Evolutionary conservation across 2,329 filamentous ascomycete genomes (phyloP).

Genomic region (Boeremia exigua): DNA sequence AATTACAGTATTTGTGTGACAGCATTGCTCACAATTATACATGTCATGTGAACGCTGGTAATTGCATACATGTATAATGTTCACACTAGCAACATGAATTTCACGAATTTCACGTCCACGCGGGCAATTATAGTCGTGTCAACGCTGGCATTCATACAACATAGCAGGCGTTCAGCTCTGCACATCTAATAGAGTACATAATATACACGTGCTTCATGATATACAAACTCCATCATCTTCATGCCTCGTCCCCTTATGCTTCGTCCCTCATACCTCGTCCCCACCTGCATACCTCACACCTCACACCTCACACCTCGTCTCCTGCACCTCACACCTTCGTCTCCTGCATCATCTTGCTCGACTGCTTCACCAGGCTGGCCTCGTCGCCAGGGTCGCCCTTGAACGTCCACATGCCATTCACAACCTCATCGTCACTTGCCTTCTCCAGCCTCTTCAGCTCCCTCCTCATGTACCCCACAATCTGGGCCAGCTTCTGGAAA

Average conservation of each 20-base stretch:
- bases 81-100: too few species aligned
- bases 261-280: too few species aligned
- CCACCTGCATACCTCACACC: too few species aligned
- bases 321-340: slow-evolving; percentile 14
- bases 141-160: too few species aligned
- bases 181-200: slow-evolving; percentile 3
- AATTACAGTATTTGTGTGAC: too few species aligned
- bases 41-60: background rate
- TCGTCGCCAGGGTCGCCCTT: slow-evolving; percentile 51
- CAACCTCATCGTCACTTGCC: slow-evolving; percentile 60
- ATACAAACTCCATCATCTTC: background rate
- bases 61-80: too few species aligned
- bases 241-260: too few species aligned
- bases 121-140: too few species aligned
- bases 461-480: slow-evolving; percentile 69
- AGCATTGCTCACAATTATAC: background rate
- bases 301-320: background rate
- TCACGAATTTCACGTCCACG: too few species aligned
- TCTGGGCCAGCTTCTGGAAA: slow-evolving; percentile 64
- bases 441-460: slow-evolving; percentile 61
- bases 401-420: slow-evolving; percentile 58
- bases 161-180: background rate
- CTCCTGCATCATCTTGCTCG: slow-evolving; percentile 34
- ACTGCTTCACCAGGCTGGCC: slow-evolving; percentile 31
- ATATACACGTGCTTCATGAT: slow-evolving; percentile 4